These are phyloP conservation scores for Ceratocystis variospora DNA, from an alignment of 2,329 filamentous ascomycete genomes.

Conservation along the genomic window DNA sequence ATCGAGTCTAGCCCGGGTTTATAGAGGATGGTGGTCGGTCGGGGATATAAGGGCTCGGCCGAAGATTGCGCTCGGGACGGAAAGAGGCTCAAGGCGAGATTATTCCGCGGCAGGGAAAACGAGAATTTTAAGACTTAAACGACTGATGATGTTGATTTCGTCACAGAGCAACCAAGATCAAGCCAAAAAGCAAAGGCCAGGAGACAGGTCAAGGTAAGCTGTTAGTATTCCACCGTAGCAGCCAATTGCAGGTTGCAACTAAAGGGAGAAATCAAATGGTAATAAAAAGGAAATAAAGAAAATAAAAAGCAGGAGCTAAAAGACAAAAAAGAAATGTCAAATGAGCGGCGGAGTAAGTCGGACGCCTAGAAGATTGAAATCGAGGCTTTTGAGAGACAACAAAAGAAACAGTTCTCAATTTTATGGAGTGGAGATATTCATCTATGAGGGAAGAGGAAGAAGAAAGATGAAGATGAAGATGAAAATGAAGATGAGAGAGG, in stretches of 20 bases:
- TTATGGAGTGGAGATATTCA: constrained; percentile 5
- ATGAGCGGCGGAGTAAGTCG: constrained; percentile 19
- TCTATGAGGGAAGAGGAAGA: background rate
- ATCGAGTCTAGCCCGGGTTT: background rate
- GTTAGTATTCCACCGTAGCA: background rate
- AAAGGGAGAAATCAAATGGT: constrained; percentile 7
- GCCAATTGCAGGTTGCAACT: background rate
- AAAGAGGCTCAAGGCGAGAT: background rate
- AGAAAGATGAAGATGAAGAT: background rate
- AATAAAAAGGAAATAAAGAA: background rate
- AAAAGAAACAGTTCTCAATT: constrained; percentile 1
- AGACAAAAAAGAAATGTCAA: constrained; percentile 4
- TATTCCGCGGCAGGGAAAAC: background rate
- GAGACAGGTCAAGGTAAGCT: background rate
- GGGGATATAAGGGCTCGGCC: constrained; percentile 18
- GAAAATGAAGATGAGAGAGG: background rate
- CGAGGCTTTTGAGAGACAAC: constrained; percentile 2
- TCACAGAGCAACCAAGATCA: background rate
- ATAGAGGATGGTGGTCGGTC: constrained; percentile 12
- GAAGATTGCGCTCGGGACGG: constrained; percentile 16
- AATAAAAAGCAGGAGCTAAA: constrained; percentile 6
- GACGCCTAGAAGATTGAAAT: background rate
- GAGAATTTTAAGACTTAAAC: background rate
- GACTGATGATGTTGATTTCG: background rate
- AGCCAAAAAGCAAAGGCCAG: background rate